phyloP scores from a whole-genome alignment of 2,329 filamentous ascomycete genomes.

The Botryotinia globosa region DNA sequence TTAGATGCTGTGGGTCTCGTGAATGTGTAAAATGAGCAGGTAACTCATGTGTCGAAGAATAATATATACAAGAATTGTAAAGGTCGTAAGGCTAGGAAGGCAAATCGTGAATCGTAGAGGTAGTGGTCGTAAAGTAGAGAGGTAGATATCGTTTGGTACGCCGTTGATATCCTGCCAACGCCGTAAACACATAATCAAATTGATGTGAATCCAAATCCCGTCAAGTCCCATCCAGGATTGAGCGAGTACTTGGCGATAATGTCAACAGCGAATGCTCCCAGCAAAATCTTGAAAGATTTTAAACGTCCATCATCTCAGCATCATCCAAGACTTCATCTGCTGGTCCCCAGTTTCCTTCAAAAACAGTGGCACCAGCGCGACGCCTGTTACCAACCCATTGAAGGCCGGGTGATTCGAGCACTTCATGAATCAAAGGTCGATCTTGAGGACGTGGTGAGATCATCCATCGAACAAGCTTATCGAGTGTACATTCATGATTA shows the following conservation, averaged over 20 bases:
- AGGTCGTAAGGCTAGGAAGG: constrained; percentile 25
- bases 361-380: constrained; percentile 87
- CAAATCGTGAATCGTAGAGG: constrained; percentile 27
- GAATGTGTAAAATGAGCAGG: constrained; percentile 33
- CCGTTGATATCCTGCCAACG: constrained; percentile 32
- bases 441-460: constrained; percentile 70
- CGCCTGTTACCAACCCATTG: constrained; percentile 76
- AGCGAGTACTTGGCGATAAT: constrained; percentile 28
- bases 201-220: constrained; percentile 33
- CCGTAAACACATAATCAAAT: constrained; percentile 28
- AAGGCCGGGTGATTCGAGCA: constrained; percentile 71
- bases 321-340: constrained; percentile 48
- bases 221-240: constrained; percentile 36
- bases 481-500: constrained; percentile 69
- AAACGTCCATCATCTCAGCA: constrained; percentile 42
- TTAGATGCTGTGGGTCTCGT: constrained; percentile 27
- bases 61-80: constrained; percentile 31
- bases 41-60: constrained; percentile 22
- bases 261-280: constrained; percentile 22
- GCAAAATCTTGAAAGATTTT: constrained; percentile 26
- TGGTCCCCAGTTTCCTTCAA: constrained; percentile 93
- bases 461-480: constrained; percentile 84
- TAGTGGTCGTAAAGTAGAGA: constrained; percentile 19
- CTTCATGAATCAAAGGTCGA: constrained; percentile 70
- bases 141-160: constrained; percentile 22